Percentiles rank a stretch among this genome's conserved stretches.
These are phyloP conservation scores for Eucalyptus microcorys DNA, from an alignment of 345 rosid genomes.

Conservation along the genomic window DNA sequence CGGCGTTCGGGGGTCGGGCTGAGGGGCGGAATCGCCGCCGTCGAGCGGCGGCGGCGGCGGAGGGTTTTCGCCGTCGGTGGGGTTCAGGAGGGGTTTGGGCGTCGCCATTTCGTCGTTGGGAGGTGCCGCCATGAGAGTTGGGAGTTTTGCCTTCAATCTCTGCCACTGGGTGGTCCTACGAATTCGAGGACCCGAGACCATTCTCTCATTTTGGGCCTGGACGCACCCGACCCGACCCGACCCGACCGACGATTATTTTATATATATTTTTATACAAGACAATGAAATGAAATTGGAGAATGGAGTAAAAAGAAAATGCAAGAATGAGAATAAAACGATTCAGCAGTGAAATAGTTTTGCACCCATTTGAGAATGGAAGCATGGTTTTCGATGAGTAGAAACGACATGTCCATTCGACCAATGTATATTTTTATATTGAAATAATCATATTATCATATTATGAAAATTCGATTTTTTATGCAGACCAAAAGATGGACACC, in stretches of 20 bases:
- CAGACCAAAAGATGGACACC: neutral
- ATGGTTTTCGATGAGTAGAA: neutral
- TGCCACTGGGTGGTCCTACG: neutral
- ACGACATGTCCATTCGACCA: neutral
- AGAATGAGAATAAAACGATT: neutral
- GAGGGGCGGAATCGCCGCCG: slow-evolving; percentile 3
- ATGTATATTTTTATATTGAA: neutral
- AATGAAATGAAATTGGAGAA: neutral
- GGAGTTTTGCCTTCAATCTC: neutral
- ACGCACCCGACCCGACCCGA: neutral
- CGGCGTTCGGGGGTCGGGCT: neutral
- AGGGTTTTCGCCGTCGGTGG: neutral
- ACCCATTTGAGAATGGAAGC: neutral
- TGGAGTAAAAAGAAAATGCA: neutral
- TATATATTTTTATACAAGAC: neutral
- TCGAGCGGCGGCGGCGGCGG: neutral
- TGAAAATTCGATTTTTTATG: neutral
- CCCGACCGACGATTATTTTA: neutral
- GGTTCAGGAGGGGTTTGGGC: neutral
- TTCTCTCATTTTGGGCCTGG: neutral
- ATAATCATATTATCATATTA: neutral
- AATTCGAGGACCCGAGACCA: neutral
- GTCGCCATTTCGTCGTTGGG: slow-evolving; percentile 10
- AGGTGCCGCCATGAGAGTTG: slow-evolving; percentile 24
- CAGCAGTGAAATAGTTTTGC: neutral